Percentiles rank a stretch among this genome's conserved stretches.
These are phyloP conservation scores for Malus fusca DNA, from an alignment of 306 rosid genomes.

Conservation along the genomic window DNA sequence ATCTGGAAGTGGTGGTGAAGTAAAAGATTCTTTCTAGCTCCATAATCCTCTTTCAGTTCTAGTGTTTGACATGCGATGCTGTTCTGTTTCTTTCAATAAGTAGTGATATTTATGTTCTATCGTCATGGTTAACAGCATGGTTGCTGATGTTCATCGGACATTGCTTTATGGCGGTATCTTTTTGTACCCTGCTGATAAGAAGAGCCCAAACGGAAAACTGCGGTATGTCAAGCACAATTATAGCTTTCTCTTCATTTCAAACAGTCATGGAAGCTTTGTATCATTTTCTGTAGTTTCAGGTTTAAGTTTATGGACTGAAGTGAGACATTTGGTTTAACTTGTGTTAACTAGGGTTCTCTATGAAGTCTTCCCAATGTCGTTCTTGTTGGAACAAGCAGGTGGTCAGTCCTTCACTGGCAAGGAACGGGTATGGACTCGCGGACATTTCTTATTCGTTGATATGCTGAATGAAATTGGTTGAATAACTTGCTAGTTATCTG, in stretches of 20 bases:
- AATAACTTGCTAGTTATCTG: not conserved
- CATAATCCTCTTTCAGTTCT: not conserved
- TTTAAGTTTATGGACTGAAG: not conserved
- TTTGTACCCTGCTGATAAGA: conserved; percentile 94
- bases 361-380: conserved; percentile 97
- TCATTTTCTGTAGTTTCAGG: not conserved
- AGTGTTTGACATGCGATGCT: not conserved
- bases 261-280: not conserved
- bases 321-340: not conserved
- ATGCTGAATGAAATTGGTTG: not conserved
- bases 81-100: not conserved
- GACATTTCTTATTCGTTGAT: not conserved
- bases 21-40: not conserved
- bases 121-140: conserved; percentile 62
- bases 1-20: not conserved
- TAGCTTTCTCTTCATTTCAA: not conserved
- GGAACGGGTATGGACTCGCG: conserved; percentile 38
- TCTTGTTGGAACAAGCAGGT: conserved; percentile 94
- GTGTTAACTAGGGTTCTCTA: conserved; percentile 58
- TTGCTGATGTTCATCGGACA: conserved; percentile 98
- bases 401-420: conserved; percentile 94
- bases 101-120: not conserved
- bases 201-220: conserved; percentile 93
- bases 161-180: conserved; percentile 94
- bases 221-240: conserved; percentile 45